Evolutionary conservation across 495 filamentous ascomycete species (phyloP), one percentile per base, ranked within the genome.

Genomic region (Parathielavia hyrcaniae): DNA sequence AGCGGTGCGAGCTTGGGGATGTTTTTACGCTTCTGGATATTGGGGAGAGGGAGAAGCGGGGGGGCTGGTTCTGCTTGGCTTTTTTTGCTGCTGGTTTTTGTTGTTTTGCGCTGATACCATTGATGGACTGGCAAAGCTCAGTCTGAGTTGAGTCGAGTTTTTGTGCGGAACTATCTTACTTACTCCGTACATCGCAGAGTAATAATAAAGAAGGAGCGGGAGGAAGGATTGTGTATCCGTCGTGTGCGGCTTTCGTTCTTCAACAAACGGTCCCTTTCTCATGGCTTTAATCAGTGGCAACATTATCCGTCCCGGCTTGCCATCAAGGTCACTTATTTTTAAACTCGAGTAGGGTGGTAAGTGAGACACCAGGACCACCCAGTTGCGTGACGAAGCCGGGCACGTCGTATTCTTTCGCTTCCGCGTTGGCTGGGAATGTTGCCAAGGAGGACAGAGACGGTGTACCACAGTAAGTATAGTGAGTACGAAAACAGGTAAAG

Each of bases 71-170:
- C 26, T 48, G 19, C n/a, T 44, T 44, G 11, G 53, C 2, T 17
- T 35, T 43, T 1, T 23, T 55, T 58, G 47, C 51, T 44, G 56
- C 50, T 22, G 11, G n/a, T n/a, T 50, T 57, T n/a, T 20, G 9
- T 39, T 35, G 19, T 16, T 59, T 22, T 36, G 59, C 54, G 39
- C 40, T 61, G 59, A 61, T 61, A 61, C 59, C 59, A 61, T 53
- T 13, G 26, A 38, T 38, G 50, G 43, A 47, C 44, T 11, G 45
- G 26, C 26, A 30, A 30, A 6, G 26, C 26, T 30, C 26, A 30
- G 26, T 30, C 26, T 20, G 16, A 32, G 17, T 36, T 50, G 32
- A 17, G n/a, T 32, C 23, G 9, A 13, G 14, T 13, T 47, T 22
- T 47, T 22, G 23, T 16, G 4, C 12, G 11, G 30, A 12, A 16